phyloP scores from a whole-genome alignment of 441 rosid genomes.

The Biscutella auriculata region DNA sequence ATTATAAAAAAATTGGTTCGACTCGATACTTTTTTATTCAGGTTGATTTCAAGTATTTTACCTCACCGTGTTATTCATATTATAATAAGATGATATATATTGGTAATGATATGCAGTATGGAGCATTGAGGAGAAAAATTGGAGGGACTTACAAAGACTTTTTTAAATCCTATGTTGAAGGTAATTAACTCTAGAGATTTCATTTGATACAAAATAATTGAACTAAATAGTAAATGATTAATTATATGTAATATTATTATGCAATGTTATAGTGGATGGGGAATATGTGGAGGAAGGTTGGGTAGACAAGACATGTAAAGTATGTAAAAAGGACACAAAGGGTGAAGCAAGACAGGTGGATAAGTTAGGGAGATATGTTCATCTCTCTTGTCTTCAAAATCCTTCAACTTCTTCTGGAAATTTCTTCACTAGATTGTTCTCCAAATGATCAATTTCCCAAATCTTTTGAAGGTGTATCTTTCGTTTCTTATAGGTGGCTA shows the following conservation, averaged over 20 bases:
- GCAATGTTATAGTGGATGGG: conserved; percentile 58
- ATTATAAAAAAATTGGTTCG: too few relatives aligned
- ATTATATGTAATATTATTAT: too few relatives aligned
- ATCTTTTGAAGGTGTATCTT: not conserved
- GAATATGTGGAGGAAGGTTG: conserved; percentile 87
- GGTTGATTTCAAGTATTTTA: too few relatives aligned
- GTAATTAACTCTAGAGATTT: conserved; percentile 15
- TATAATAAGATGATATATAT: too few relatives aligned
- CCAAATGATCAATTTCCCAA: conserved; percentile 9
- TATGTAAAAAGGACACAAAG: conserved; percentile 73
- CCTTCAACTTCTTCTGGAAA: conserved; percentile 43
- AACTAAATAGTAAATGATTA: not conserved
- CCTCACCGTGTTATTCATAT: too few relatives aligned
- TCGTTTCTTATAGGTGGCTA: not conserved
- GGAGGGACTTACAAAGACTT: conserved; percentile 93
- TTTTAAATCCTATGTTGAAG: conserved; percentile 78
- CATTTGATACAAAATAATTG: not conserved
- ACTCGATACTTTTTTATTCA: too few relatives aligned
- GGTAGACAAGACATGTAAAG: conserved; percentile 90
- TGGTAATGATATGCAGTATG: too few relatives aligned
- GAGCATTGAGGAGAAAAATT: conserved; percentile 83
- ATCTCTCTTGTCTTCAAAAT: conserved; percentile 57
- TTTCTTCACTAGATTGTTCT: conserved; percentile 61
- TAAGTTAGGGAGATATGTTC: conserved; percentile 66
- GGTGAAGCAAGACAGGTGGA: conserved; percentile 78